Evolutionary conservation across 2,329 filamentous ascomycete species (phyloP), one percentile per base, ranked within the genome.

Genomic region (Paraphaeosphaeria minitans): DNA sequence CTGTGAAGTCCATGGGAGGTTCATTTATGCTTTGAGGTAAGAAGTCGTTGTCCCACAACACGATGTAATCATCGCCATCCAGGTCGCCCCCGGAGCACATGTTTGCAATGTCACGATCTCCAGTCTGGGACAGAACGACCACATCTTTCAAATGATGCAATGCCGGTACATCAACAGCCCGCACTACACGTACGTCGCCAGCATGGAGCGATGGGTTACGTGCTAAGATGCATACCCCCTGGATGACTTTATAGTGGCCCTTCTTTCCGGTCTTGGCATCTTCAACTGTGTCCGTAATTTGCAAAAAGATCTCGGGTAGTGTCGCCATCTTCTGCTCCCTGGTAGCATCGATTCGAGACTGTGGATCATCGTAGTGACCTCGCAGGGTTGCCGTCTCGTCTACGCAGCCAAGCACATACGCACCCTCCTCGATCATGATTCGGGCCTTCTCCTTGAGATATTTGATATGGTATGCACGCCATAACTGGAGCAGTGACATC

Each of bases 51-150:
- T 99, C 93, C 94, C 95, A 99, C 47, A 97, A 89, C 5, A 98
- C 87, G 56, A 98, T 89, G 73, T 93, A 99, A 72, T 99, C 95
- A 68, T 99, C 95, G 0, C 95, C 95, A 71, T 99, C 95, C 0
- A 99, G 83, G 71, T 99, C 95, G 0, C 95, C 95, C 1, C 95
- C 95, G 4, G 95, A 97, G 63, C 95, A 93, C 94, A 98, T 98
- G 69, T 90, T 93, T 0, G 93, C 87, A 22, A 99, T 79, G 62
- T 96, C 92, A 16, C 90, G 84, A 70, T 97, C 92, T 0, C 94
- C 94, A 0, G 81, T 89, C 37, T 91, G 87, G 0, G 95, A 92
- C 50, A 99, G 89, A 0, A 98, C 93, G 1, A 98, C 89, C 0
- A 96, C 91, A 71, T 98, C 89, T 57, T 85, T 88, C 4, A 97